phyloP scores from a whole-genome alignment of 2,329 filamentous ascomycete species.

The Cladosporium sp. region DNA sequence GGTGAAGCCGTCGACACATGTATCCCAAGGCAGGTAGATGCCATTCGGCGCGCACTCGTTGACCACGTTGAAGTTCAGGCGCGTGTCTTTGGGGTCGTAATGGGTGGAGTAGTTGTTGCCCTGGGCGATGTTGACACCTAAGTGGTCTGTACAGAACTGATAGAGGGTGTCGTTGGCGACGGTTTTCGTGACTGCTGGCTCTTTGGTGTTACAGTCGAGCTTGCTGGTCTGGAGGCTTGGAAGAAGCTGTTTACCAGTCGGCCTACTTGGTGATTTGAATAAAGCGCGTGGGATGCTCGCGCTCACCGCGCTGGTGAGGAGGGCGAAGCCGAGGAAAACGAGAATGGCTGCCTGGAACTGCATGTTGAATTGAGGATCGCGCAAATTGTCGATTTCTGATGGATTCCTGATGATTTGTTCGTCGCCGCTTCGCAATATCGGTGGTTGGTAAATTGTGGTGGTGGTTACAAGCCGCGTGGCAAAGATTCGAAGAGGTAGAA shows the following conservation, averaged over 20 bases:
- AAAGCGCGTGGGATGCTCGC: background rate
- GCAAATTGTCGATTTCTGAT: too few relatives aligned
- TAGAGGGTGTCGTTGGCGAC: background rate
- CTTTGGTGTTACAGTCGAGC: background rate
- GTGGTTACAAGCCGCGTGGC: too few relatives aligned
- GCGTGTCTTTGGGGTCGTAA: background rate
- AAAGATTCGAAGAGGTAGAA: too few relatives aligned
- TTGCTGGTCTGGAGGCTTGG: background rate
- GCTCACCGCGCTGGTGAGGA: too few relatives aligned
- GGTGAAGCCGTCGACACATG: background rate
- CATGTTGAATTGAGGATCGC: background rate
- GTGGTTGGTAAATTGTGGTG: too few relatives aligned
- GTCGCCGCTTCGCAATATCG: too few relatives aligned
- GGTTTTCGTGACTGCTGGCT: background rate
- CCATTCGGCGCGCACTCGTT: constrained; percentile 4
- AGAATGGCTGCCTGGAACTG: background rate
- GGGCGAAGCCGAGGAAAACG: background rate
- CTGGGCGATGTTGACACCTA: background rate
- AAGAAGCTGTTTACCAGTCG: background rate
- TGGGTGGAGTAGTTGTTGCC: constrained; percentile 4
- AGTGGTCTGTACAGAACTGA: constrained; percentile 2
- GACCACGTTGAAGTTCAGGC: constrained; percentile 6
- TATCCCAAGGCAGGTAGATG: background rate
- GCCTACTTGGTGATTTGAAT: background rate
- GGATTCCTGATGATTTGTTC: too few relatives aligned